Percentiles rank a stretch among this genome's conserved stretches.
These are phyloP conservation scores for Diutina scorzettiae DNA, from an alignment of 1,139 yeast species.

Conservation along the genomic window DNA sequence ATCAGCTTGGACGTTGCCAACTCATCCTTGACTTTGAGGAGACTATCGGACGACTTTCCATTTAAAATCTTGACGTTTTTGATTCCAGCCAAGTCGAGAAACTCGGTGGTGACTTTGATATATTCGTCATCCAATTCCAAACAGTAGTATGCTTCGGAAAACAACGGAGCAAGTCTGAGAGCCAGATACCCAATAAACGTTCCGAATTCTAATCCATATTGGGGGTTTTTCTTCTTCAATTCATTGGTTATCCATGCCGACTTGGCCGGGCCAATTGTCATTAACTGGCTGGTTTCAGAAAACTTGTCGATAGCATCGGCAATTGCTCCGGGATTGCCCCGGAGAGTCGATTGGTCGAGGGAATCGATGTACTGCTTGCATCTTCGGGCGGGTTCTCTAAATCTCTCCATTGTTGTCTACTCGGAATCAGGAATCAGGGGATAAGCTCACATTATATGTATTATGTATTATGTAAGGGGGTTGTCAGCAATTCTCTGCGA, in stretches of 20 bases:
- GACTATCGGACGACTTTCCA: constrained; percentile 23
- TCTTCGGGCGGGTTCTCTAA: background rate
- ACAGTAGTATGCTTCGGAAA: constrained; percentile 22
- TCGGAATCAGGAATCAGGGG: too few relatives aligned
- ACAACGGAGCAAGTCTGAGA: constrained; percentile 20
- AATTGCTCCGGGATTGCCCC: background rate
- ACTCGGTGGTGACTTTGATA: constrained; percentile 20
- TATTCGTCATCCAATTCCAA: constrained; percentile 24
- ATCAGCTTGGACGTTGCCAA: constrained; percentile 7
- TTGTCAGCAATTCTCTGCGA: too few relatives aligned
- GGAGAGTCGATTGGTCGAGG: background rate
- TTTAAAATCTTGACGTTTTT: constrained; percentile 20
- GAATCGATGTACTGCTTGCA: background rate
- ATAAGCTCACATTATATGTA: too few relatives aligned
- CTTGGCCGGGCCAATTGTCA: constrained; percentile 24
- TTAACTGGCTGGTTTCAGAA: constrained; percentile 7
- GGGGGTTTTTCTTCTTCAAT: constrained; percentile 18
- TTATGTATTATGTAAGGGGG: too few relatives aligned
- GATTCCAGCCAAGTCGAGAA: constrained; percentile 28
- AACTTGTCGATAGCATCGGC: constrained; percentile 4
- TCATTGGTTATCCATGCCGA: constrained; percentile 19
- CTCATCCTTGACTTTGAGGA: constrained; percentile 17
- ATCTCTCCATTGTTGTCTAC: background rate
- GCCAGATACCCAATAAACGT: constrained; percentile 35
- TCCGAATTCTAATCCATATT: constrained; percentile 30